Conservation (phyloP, 1,284 basidiomycete species). For the Chalciporus sp. region DNA sequence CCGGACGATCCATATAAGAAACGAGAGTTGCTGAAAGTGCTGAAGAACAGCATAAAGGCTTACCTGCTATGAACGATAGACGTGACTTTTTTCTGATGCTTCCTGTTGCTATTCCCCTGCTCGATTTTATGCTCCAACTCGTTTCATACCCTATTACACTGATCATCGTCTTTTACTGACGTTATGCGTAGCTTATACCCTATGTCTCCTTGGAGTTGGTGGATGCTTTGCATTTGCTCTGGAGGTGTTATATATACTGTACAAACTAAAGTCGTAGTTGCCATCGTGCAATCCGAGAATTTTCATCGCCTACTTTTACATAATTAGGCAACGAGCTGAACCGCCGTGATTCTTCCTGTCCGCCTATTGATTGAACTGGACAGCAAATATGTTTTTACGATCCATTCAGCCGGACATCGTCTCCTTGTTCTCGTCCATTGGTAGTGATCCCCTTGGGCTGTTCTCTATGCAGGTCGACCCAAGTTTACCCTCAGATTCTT, state of each 20-base stretch:
- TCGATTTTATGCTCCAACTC: constrained; percentile 20
- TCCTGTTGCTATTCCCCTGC: constrained; percentile 4
- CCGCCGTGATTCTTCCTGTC: constrained; percentile 15
- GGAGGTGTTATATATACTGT: constrained; percentile 8
- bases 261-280: constrained; percentile 6
- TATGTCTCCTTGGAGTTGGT: neutral
- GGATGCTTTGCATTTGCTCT: constrained; percentile 13
- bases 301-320: neutral
- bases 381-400: constrained; percentile 50
- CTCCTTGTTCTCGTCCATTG: constrained; percentile 80
- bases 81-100: neutral
- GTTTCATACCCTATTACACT: constrained; percentile 13
- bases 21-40: constrained; percentile 51
- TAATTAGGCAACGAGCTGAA: constrained; percentile 15
- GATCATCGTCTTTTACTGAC: neutral
- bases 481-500: constrained; percentile 61
- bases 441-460: constrained; percentile 61
- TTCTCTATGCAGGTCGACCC: constrained; percentile 58
- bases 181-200: neutral
- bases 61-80: constrained; percentile 21
- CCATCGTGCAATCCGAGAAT: neutral
- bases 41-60: constrained; percentile 46
- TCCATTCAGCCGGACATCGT: constrained; percentile 66
- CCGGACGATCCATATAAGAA: constrained; percentile 54
- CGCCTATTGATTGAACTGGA: constrained; percentile 18